Evolutionary conservation across 495 filamentous ascomycete genomes (phyloP), one percentile per base, ranked within the genome.

Genomic region (Astrothelium subdiscretum): DNA sequence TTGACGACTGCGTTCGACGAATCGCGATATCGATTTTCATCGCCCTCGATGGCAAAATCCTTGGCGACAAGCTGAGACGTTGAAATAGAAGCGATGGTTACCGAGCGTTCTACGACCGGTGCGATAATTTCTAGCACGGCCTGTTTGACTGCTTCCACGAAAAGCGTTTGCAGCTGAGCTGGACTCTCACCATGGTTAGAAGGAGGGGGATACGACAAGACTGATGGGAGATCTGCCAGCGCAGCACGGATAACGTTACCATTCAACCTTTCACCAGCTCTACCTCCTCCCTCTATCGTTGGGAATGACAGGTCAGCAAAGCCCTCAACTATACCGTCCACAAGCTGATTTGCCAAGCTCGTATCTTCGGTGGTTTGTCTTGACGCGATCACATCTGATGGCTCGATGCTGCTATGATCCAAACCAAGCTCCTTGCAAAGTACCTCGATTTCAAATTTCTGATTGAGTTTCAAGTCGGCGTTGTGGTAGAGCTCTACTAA

Each of bases 381-480:
- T 60, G 88, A 84, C 60, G 89, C 82, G 31, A 97, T 89, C 65
- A 88, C 83, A 13, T 85, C 82, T 6, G 92, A 86, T 1, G 92
- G 90, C 60, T 95, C 88, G 59, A 97, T 88, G 43, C 77, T 82
- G 72, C 91, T 95, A 75, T 92, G 85, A 62, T 96, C 88, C 22
- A 96, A 78, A 52, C 86, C 85, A n/a, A 99, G 78, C 31, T 89
- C 90, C 71, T 91, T 94, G 76, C 90, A 97, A 11, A 99, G 79
- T 8, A 97, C 91, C 72, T 99, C 94, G 66, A 99, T 97, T 71
- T 97, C 94, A 66, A 99, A 99, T 68, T 95, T 97, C 35, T 92
- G 83, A 66, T 97, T 96, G 43, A 97, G 80, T 71, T 96, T 97
- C 48, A 97, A 74, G 65, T 96, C 91, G n/a, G 89, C 89, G 68